Base-by-base conservation (phyloP, 179 eudicot species). In the Heliamphora pulchella region DNA sequence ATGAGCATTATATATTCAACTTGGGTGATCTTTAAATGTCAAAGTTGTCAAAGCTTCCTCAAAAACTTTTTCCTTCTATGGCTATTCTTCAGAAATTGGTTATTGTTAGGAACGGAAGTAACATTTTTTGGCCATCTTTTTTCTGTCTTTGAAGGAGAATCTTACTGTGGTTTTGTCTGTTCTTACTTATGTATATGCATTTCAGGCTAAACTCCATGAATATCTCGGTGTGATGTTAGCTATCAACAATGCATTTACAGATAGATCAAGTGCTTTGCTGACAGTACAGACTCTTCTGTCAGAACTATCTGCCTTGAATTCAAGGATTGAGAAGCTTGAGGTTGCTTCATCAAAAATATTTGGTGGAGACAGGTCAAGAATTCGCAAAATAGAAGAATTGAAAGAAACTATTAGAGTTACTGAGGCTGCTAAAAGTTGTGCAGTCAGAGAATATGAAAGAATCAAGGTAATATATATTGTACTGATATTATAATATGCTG, bases 231-330 rank as follows among this genome's bases (percentile, higher is more conserved):
- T 88, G 77, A 88, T 90, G 89, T 83, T 96, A 80, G 94, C 97
- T 71, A 94, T 87, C 55, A 91, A 88, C 70, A 84, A 82, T 87
- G 99, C 98, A 76, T 91, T 90, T 81, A 78, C 96, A 54, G 99
- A 96, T 84, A 94, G 98, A n/a, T 89, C 98, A 73, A 94, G 89
- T 88, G 98, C 98, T 77, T 87, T 96, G 82, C 83, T 94, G 91
- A 96, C 98, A 0, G 97, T 91, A 74, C 99, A 96, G 77, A 96
- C 98, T 71, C 97, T 96, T 86, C 74, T 90, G 57, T 91, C 98
- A 64, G 99, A 96, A 18, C 80, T 92, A 70, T 88, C 96, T 84
- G 83, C 97, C 31, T 84, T 94, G 85, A 89, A 88, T 31, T 82
- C 88, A 5, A 92, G 82, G 86, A 87, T 83, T 79, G 94, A 86